These are phyloP conservation scores for Curvularia verruculosa DNA, from an alignment of 2,329 filamentous ascomycete genomes.

Conservation along the genomic window DNA sequence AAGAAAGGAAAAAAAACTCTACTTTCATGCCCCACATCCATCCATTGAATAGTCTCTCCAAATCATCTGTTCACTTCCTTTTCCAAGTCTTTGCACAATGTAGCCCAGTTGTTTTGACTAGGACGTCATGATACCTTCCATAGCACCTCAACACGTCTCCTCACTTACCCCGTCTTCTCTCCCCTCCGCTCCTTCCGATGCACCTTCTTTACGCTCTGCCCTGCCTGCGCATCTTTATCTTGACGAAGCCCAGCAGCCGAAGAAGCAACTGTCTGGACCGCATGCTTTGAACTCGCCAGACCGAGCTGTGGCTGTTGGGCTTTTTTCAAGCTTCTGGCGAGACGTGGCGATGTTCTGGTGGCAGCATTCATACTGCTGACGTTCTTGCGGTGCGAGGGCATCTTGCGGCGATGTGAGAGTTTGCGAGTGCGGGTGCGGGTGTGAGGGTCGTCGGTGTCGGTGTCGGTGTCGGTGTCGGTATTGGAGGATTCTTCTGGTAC, in stretches of 20 bases:
- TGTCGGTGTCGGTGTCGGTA: slow-evolving; percentile 6
- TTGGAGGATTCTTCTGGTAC: neutral
- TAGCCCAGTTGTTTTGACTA: too few species aligned
- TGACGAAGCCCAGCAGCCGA: neutral
- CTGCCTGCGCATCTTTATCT: neutral
- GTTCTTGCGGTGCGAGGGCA: neutral
- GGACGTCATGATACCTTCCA: too few species aligned
- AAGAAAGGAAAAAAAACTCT: too few species aligned
- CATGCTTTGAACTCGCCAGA: neutral
- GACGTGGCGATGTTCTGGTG: neutral
- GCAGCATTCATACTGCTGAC: neutral
- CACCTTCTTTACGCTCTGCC: neutral
- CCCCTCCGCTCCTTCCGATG: neutral
- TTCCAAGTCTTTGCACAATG: too few species aligned
- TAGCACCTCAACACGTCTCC: neutral
- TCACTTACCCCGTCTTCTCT: neutral
- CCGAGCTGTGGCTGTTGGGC: neutral
- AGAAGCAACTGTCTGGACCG: neutral
- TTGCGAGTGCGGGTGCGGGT: neutral
- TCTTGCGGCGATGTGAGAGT: neutral
- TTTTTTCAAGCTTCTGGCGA: neutral
- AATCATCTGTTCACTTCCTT: too few species aligned
- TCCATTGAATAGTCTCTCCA: too few species aligned
- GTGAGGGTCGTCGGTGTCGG: neutral
- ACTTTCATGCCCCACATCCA: too few species aligned